Base-by-base conservation (phyloP, 768 basidiomycete genomes). In the Guyanaporus albipodus region DNA sequence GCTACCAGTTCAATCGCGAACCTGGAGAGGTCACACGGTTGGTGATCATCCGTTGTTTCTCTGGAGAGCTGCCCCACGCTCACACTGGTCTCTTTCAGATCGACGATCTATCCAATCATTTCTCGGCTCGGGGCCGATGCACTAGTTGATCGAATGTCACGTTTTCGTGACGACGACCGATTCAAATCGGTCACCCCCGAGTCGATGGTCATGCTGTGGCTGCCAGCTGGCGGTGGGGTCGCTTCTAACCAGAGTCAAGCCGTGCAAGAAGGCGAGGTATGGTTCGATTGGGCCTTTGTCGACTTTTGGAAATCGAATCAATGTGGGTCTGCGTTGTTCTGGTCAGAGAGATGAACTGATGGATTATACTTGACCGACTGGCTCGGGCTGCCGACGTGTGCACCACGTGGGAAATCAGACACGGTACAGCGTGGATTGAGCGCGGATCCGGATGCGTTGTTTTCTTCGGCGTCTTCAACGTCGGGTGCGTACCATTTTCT, bases 221-320 rank as follows among this genome's bases (percentile, higher is more conserved):
- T n/a, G n/a, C 58, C 77, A 11, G 27, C 27, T 17, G 12, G 28
- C 9, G 14, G 26, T 15, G 49, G 50, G 1, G 18, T 28, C 2
- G 45, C n/a, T 15, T 43, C 39, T 2, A 31, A 47, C 34, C 47
- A 47, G 18, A 49, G 23, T 4, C 57, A 69, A 23, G 49, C 51
- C 17, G 70, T 72, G 42, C 81, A 81, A 51, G 86, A 89, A 59
- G 88, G 82, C 24, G 91, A 93, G 67, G 75, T 96, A 29, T 98
- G 96, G 96, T 89, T 98, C 61, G 93, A 98, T 65, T 97, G 93
- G 91, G 79, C 85, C 0, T 98, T 97, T 67, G 82, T 95, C 6
- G 96, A 99, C 67, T 99, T 97, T 65, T 95, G 91, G 87, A 98
- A 98, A 71, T 93, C 91, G 38, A 94, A 95, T 61, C 96, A 93